A percentile compares a stretch with the other conserved stretches of the same genome.
Conservation (phyloP, 83 land plant species). For the Larix sibirica region DNA sequence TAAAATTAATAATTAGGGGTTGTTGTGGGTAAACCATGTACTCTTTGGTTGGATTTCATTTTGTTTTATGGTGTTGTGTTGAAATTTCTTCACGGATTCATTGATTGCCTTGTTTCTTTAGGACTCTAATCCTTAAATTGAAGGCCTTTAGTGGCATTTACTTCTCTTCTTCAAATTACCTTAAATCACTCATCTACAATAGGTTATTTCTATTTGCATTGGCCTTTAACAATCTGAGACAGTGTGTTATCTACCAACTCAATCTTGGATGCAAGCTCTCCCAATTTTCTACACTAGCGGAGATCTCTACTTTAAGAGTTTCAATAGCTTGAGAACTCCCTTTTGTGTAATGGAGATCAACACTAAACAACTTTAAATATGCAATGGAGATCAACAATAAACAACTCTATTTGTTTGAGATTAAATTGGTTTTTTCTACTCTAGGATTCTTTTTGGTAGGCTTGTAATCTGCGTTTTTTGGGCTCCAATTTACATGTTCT, state of each 20-base stretch:
- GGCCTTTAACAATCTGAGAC: not conserved
- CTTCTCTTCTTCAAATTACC: too few relatives aligned
- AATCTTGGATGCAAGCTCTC: not conserved
- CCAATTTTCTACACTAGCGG: not conserved
- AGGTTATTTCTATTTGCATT: too few relatives aligned
- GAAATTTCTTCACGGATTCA: not conserved
- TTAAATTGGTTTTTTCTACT: not conserved
- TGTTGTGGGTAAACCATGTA: not conserved
- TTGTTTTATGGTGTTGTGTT: not conserved
- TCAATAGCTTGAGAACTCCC: not conserved
- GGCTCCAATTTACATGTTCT: not conserved
- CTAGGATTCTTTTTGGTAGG: not conserved
- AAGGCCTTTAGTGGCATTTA: too few relatives aligned
- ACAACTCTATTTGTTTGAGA: not conserved
- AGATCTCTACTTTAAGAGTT: not conserved
- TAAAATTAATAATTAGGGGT: not conserved
- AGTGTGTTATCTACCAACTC: not conserved
- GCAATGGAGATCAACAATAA: not conserved
- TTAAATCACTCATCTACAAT: too few relatives aligned
- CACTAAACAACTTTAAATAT: not conserved
- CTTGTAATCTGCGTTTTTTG: not conserved
- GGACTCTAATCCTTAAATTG: too few relatives aligned
- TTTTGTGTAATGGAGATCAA: not conserved
- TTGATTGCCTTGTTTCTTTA: too few relatives aligned
- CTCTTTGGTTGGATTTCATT: not conserved